A percentile compares a stretch with the other conserved stretches of the same genome.
Evolutionary conservation across 768 basidiomycete genomes (phyloP).

Genomic region (Suillus weaverae): DNA sequence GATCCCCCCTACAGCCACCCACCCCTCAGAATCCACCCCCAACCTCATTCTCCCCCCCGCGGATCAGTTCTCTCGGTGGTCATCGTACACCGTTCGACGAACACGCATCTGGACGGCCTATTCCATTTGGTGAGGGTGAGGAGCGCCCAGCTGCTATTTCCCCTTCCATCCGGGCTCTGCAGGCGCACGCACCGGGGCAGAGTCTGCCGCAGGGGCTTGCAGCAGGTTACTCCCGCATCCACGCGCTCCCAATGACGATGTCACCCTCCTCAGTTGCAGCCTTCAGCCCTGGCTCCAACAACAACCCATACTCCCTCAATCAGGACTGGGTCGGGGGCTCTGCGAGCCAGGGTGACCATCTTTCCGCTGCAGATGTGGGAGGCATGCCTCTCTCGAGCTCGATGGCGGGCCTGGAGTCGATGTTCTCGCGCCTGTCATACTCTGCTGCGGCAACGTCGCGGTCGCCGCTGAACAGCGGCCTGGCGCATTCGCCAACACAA

Average conservation of each 20-base stretch:
- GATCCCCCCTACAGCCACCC: slow-evolving; percentile 7
- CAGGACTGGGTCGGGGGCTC: slow-evolving; percentile 29
- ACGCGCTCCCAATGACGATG: slow-evolving; percentile 55
- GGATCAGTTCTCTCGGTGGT: slow-evolving; percentile 13
- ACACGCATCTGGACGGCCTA: slow-evolving; percentile 25
- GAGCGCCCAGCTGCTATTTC: slow-evolving; percentile 44
- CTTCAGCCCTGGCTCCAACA: slow-evolving; percentile 33
- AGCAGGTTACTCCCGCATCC: slow-evolving; percentile 87
- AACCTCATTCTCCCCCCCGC: slow-evolving; percentile 27
- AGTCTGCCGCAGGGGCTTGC: slow-evolving; percentile 90
- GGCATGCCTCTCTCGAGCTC: slow-evolving; percentile 19
- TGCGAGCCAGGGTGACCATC: slow-evolving; percentile 24
- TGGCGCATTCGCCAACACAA: slow-evolving; percentile 17
- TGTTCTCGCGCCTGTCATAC: slow-evolving; percentile 59
- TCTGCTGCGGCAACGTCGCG: slow-evolving; percentile 41
- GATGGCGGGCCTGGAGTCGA: slow-evolving; percentile 43
- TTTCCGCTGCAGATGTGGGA: slow-evolving; percentile 16
- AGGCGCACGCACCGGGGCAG: slow-evolving; percentile 88
- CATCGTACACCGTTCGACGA: slow-evolving; percentile 4
- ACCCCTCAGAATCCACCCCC: slow-evolving; percentile 4
- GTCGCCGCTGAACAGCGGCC: slow-evolving; percentile 15
- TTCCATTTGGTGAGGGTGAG: slow-evolving; percentile 26
- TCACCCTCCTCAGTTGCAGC: slow-evolving; percentile 36
- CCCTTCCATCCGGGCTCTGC: slow-evolving; percentile 76
- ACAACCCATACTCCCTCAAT: slow-evolving; percentile 31